Evolutionary conservation across 1,284 basidiomycete species (phyloP).

Genomic region (Fistulinella cinereoalba): DNA sequence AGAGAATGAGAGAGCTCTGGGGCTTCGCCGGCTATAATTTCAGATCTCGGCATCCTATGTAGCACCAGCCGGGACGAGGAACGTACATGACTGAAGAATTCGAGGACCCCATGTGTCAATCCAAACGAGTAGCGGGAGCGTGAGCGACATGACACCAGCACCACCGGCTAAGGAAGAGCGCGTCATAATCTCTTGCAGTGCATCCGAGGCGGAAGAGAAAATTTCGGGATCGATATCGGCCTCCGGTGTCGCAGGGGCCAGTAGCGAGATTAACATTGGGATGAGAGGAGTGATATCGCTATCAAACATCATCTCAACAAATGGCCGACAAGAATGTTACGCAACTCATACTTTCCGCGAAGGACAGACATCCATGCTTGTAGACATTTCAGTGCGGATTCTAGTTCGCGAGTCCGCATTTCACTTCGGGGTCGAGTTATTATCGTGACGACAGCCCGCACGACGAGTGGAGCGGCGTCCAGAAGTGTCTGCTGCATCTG

Average conservation of each 20-base stretch:
- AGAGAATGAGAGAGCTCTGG: constrained; percentile 62
- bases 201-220: constrained; percentile 66
- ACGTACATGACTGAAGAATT: constrained; percentile 50
- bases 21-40: constrained; percentile 39
- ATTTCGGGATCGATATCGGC: constrained; percentile 43
- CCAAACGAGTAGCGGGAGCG: constrained; percentile 82
- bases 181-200: constrained; percentile 74
- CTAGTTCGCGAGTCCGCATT: constrained; percentile 43
- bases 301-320: not conserved
- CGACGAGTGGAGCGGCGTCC: constrained; percentile 66
- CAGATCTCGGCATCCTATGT: not conserved
- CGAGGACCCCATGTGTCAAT: constrained; percentile 50
- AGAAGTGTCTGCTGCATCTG: constrained; percentile 62
- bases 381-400: constrained; percentile 73
- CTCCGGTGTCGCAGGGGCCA: constrained; percentile 42
- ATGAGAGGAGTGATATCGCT: constrained; percentile 65
- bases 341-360: constrained; percentile 55
- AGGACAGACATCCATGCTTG: constrained; percentile 78
- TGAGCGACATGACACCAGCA: constrained; percentile 67
- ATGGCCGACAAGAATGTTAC: not conserved
- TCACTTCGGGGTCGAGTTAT: constrained; percentile 39
- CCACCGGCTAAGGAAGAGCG: constrained; percentile 72
- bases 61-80: not conserved
- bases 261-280: constrained; percentile 57
- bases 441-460: constrained; percentile 59